Evolutionary conservation across 768 basidiomycete species (phyloP), one percentile per base, ranked within the genome.

Genomic region (Phallus indusiatus): DNA sequence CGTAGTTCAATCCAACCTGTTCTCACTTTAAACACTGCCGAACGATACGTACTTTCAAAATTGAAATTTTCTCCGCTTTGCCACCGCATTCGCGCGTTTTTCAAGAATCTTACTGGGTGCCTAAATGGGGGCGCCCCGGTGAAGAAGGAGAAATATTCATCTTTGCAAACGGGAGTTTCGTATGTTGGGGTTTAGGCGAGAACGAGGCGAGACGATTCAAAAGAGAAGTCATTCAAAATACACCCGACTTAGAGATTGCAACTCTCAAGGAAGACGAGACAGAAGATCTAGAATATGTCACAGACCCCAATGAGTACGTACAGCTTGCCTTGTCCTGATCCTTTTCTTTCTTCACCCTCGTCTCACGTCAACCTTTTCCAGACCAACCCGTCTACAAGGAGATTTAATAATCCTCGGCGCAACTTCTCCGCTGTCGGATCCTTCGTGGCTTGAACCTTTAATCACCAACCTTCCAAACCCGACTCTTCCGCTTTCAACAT

Each of bases 271-370:
- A 86, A 55, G 74, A 81, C 17, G 93, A 94, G 74, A 88, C 88
- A 12, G 93, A 94, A 66, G 93, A 94, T 65, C 77, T 96, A 53
- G 94, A 96, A 68, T 95, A 94, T 71, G 90, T 94, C 14, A 84
- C 87, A 24, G 94, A 96, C 71, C 89, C 90, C 37, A 85, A 76
- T 55, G 91, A 94, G 93, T 95, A 73, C 68, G 82, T 65, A 33
- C 55, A 21, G 55, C 28, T 28, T 28, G 28, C 28, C 28, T 35
- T 11, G 52, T 57, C 18, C 7, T 34, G 49, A 35, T 7, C 21
- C 6, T 17, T 34, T 16, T 5, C 20, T 64, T n/a, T n/a, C n/a
- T n/a, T n/a, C n/a, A n/a, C n/a, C n/a, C 42, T 17, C 51, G 14
- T 57, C 28, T 51, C 61, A 63, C 18, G 61, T 56, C 20, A 52